phyloP scores from a whole-genome alignment of 1,284 basidiomycete genomes.

The Marasmius oreades region DNA sequence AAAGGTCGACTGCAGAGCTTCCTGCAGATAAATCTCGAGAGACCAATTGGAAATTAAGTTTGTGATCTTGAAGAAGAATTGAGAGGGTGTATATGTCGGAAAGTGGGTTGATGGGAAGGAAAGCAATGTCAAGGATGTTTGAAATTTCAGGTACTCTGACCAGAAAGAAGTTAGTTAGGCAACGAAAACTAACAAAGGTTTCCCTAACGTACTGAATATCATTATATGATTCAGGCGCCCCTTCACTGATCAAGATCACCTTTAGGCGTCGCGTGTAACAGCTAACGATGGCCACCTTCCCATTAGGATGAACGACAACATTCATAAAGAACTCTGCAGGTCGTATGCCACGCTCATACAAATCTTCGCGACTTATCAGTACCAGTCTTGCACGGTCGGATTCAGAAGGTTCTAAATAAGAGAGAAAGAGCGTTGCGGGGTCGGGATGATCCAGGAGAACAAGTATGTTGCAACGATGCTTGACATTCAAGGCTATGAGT shows the following conservation, averaged over 20 bases:
- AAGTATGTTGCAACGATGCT: slow-evolving; percentile 47
- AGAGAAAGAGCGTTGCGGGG: slow-evolving; percentile 60
- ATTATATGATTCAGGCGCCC: slow-evolving; percentile 49
- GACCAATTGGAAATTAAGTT: slow-evolving; percentile 56
- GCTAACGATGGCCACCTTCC: slow-evolving; percentile 57
- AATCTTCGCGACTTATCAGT: slow-evolving; percentile 37
- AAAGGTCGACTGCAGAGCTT: slow-evolving; percentile 35
- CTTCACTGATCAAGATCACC: slow-evolving; percentile 51
- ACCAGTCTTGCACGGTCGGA: slow-evolving; percentile 34
- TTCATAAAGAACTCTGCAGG: slow-evolving; percentile 67
- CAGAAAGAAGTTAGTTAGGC: neutral
- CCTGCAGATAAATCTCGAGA: slow-evolving; percentile 54
- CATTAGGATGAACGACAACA: slow-evolving; percentile 57
- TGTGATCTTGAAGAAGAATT: slow-evolving; percentile 67
- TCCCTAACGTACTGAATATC: slow-evolving; percentile 61
- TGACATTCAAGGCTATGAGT: slow-evolving; percentile 29
- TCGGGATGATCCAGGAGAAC: slow-evolving; percentile 72
- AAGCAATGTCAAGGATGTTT: slow-evolving; percentile 69
- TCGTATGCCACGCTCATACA: slow-evolving; percentile 54
- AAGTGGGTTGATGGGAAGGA: slow-evolving; percentile 44
- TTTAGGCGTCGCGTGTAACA: slow-evolving; percentile 69
- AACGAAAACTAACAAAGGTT: neutral
- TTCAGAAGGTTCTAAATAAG: slow-evolving; percentile 36
- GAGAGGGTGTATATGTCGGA: slow-evolving; percentile 51
- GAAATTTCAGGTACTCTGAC: slow-evolving; percentile 1